Base-by-base conservation (phyloP, 2,329 filamentous ascomycete species). In the Sporothrix luriei region DNA sequence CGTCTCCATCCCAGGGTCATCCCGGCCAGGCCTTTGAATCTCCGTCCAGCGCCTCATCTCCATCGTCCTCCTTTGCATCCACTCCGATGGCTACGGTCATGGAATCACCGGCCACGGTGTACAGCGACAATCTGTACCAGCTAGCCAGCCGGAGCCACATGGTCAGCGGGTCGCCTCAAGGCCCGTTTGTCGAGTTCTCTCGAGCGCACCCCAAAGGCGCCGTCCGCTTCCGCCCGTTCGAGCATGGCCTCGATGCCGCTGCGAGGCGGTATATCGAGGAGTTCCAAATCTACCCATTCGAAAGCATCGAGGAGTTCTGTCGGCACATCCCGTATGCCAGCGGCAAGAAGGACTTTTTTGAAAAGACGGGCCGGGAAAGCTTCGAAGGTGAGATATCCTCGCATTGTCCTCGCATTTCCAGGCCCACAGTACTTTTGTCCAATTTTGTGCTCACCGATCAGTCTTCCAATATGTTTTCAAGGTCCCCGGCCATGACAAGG, bases 311-410 rank as follows among this genome's bases (percentile, higher is more conserved):
- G 61, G 81, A 85, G 40, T 90, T 84, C 71, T 86, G 87, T 73
- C 84, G 89, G 66, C 93, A 94, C 75, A 97, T 97, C 71, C 94
- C 94, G 0, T 98, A 98, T 80, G 94, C 93, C 76, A 97, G 94
- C 77, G 91, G 93, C 74, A 98, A 97, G 83, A 97, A 96, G 79
- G 86, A 90, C 71, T 97, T 97, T 75, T 87, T 89, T 72, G 87
- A 90, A 73, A 96, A 92, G 82, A 98, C 94, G 3, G 92, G 93
- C 1, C 84, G 93, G 68, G 92, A 96, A 74, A 91, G 90, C 72
- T 96, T 97, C 74, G 91, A 97, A 85, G 91, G 94, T 95, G 82
- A 76, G 81, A 70, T 24, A 26, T 26, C 33, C 26, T 19, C 11
- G 14, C 29, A 38, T 13, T 19, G 14, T 21, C 6, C 29, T 33